A percentile compares a stretch with the other conserved stretches of the same genome.
Evolutionary conservation across 768 basidiomycete species (phyloP).

Genomic region (Suillus subalutaceus): DNA sequence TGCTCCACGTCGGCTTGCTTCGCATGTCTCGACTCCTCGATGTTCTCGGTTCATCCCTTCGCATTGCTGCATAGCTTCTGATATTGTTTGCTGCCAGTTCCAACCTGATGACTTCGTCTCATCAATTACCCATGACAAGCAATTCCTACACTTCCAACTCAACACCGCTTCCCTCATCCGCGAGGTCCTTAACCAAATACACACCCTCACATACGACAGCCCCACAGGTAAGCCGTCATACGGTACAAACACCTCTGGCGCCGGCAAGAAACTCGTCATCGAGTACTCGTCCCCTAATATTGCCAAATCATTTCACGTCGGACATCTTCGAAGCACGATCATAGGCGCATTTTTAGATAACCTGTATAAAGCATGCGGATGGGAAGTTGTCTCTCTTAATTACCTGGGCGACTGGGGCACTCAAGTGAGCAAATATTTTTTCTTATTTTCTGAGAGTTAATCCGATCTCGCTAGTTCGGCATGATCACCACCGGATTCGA

Average conservation of each 20-base stretch:
- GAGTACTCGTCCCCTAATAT: constrained; percentile 97
- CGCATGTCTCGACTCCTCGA: no score
- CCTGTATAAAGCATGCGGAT: constrained; percentile 89
- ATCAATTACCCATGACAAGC: constrained; percentile 67
- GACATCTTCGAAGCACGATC: constrained; percentile 96
- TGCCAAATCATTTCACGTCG: constrained; percentile 97
- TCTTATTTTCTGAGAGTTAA: background rate
- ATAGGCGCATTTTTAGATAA: constrained; percentile 93
- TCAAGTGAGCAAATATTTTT: constrained; percentile 57
- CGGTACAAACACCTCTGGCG: constrained; percentile 76
- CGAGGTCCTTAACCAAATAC: constrained; percentile 71
- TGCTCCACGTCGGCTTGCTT: background rate
- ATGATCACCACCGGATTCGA: constrained; percentile 90
- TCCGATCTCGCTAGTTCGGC: constrained; percentile 58
- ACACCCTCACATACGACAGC: constrained; percentile 66
- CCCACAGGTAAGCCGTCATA: constrained; percentile 68
- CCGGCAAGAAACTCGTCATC: constrained; percentile 82
- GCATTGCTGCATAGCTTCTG: no score
- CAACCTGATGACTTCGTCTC: constrained; percentile 79
- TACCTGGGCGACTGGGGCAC: constrained; percentile 99
- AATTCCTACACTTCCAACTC: constrained; percentile 83
- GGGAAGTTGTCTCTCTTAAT: constrained; percentile 90
- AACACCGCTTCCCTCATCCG: constrained; percentile 66
- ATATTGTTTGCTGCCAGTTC: constrained; percentile 55
- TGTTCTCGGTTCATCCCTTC: no score